phyloP scores from a whole-genome alignment of 1,284 basidiomycete genomes.

The Cutaneotrichosporon sp. region DNA sequence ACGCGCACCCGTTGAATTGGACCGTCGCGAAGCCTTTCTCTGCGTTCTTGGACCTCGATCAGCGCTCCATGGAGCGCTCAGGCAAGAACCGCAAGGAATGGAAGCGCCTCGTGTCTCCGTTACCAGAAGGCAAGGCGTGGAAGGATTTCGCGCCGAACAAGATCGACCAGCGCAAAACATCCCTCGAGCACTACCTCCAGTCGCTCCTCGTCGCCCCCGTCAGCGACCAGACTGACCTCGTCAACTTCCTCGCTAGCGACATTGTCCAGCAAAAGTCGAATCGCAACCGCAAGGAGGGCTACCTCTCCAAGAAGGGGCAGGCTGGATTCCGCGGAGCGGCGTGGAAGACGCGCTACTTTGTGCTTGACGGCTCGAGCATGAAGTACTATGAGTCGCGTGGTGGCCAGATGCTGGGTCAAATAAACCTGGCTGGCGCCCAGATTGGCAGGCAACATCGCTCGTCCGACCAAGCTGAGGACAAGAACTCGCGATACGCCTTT shows the following conservation, averaged over 20 bases:
- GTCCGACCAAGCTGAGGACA: slow-evolving; percentile 66
- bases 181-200: slow-evolving; percentile 83
- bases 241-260: slow-evolving; percentile 88
- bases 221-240: slow-evolving; percentile 84
- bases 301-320: slow-evolving; percentile 92
- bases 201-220: slow-evolving; percentile 78
- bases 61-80: slow-evolving; percentile 59
- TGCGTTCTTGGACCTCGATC: slow-evolving; percentile 81
- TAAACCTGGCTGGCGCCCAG: slow-evolving; percentile 79
- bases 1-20: slow-evolving; percentile 64
- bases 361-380: slow-evolving; percentile 78
- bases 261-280: slow-evolving; percentile 78
- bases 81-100: slow-evolving; percentile 64
- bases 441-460: slow-evolving; percentile 69
- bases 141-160: slow-evolving; percentile 95
- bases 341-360: slow-evolving; percentile 94
- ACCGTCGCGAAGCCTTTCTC: slow-evolving; percentile 90
- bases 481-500: slow-evolving; percentile 94
- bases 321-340: slow-evolving; percentile 70
- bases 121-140: slow-evolving; percentile 92
- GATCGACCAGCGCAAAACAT: slow-evolving; percentile 87
- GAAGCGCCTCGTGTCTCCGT: slow-evolving; percentile 68
- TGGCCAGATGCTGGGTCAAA: slow-evolving; percentile 84
- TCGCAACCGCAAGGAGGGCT: slow-evolving; percentile 92
- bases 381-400: slow-evolving; percentile 96